A percentile compares a stretch with the other conserved stretches of the same genome.
These are phyloP conservation scores for Mortierella sp. DNA, from an alignment of 371 early-diverging fungal species.

Conservation along the genomic window DNA sequence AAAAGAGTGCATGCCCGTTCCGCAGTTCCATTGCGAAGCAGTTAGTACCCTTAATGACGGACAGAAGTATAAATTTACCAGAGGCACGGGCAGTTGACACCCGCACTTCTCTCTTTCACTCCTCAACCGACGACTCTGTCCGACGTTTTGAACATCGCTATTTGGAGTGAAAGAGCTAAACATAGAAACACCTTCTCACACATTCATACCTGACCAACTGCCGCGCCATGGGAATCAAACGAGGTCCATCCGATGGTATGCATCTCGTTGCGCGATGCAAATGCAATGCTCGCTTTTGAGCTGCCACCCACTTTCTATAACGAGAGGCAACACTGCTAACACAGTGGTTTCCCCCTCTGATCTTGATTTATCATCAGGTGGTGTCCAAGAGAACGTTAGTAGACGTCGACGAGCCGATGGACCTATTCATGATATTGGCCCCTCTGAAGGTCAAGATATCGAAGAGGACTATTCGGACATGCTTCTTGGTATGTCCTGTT, in stretches of 20 bases:
- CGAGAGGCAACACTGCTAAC: neutral
- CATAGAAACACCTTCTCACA: neutral
- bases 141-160: conserved; percentile 1
- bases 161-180: neutral
- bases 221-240: conserved; percentile 37
- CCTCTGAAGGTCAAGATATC: conserved; percentile 43
- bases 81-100: neutral
- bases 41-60: neutral
- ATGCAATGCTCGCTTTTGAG: neutral
- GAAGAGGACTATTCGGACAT: conserved; percentile 47
- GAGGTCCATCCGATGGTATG: conserved; percentile 40
- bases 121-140: neutral
- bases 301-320: neutral
- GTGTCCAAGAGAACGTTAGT: conserved; percentile 2
- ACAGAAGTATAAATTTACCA: neutral
- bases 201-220: neutral
- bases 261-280: neutral
- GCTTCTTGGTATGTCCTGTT: conserved; percentile 34
- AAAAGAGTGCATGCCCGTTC: conserved; percentile 4
- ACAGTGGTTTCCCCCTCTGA: neutral
- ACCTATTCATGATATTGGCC: conserved; percentile 43
- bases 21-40: neutral
- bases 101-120: neutral
- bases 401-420: conserved; percentile 50
- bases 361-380: neutral